phyloP scores from a whole-genome alignment of 140 eudicot species.

The Stevia rebaudiana region DNA sequence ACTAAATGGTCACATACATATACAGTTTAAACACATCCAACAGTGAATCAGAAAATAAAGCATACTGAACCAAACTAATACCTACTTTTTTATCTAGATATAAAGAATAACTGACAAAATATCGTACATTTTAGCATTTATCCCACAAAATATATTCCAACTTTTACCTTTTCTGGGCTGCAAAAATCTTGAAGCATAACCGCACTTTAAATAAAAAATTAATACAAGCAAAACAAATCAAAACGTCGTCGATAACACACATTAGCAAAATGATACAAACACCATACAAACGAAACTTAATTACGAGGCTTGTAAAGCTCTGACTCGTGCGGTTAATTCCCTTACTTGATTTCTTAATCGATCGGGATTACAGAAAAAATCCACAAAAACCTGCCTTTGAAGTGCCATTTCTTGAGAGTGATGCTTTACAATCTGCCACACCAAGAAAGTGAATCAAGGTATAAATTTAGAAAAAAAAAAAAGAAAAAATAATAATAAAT shows the following conservation, averaged over 20 bases:
- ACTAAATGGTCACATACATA: background rate
- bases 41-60: background rate
- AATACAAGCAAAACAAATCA: background rate
- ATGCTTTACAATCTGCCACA: constrained; percentile 74
- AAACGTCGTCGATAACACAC: background rate
- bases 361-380: constrained; percentile 86
- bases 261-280: background rate
- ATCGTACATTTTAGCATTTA: background rate
- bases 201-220: background rate
- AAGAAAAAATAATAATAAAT: too few relatives aligned
- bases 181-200: background rate
- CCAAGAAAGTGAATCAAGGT: background rate
- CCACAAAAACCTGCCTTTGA: constrained; percentile 89
- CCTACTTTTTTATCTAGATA: background rate
- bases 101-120: background rate
- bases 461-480: too few relatives aligned
- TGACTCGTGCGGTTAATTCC: constrained; percentile 72
- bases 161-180: background rate
- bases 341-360: constrained; percentile 81
- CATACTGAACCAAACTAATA: background rate
- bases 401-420: constrained; percentile 88
- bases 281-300: constrained; percentile 14
- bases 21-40: background rate
- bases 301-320: constrained; percentile 81
- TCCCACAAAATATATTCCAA: background rate